A percentile compares a stretch with the other conserved stretches of the same genome.
These are phyloP conservation scores for Shiraia sp. DNA, from an alignment of 2,329 filamentous ascomycete genomes.

Conservation along the genomic window DNA sequence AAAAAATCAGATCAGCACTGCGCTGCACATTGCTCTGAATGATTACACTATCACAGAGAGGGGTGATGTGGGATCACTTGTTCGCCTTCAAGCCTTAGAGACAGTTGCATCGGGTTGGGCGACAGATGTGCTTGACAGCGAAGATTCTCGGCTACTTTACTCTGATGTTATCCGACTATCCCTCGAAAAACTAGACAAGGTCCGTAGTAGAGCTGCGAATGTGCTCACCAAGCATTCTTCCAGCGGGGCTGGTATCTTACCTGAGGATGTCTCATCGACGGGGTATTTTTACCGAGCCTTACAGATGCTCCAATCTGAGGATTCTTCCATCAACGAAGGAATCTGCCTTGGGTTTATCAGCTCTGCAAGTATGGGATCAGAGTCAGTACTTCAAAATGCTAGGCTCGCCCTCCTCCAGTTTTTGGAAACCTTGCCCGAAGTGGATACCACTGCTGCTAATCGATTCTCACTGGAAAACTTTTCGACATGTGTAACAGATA, in stretches of 20 bases:
- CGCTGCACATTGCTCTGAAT: constrained; percentile 61
- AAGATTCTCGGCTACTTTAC: constrained; percentile 25
- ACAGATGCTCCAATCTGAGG: constrained; percentile 15
- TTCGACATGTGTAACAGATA: constrained; percentile 26
- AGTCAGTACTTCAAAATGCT: constrained; percentile 72
- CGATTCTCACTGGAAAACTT: constrained; percentile 30
- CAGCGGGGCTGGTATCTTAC: constrained; percentile 6
- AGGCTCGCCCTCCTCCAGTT: constrained; percentile 64
- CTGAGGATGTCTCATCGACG: constrained; percentile 58
- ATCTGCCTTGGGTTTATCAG: constrained; percentile 71
- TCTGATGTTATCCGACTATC: constrained; percentile 67
- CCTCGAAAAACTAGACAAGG: constrained; percentile 87
- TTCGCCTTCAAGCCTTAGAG: constrained; percentile 77
- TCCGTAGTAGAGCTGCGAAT: constrained; percentile 56
- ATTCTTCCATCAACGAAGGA: constrained; percentile 29
- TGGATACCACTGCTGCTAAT: not conserved
- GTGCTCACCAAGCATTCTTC: constrained; percentile 8
- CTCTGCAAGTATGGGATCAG: constrained; percentile 77
- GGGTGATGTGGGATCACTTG: constrained; percentile 87
- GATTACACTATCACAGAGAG: constrained; percentile 90
- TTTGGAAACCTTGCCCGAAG: constrained; percentile 32
- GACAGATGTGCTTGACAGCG: constrained; percentile 17
- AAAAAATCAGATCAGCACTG: constrained; percentile 29
- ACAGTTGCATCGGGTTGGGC: constrained; percentile 58
- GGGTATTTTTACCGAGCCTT: constrained; percentile 63